Evolutionary conservation across 2,329 filamentous ascomycete species (phyloP).

Genomic region (Aspergillus sp.): DNA sequence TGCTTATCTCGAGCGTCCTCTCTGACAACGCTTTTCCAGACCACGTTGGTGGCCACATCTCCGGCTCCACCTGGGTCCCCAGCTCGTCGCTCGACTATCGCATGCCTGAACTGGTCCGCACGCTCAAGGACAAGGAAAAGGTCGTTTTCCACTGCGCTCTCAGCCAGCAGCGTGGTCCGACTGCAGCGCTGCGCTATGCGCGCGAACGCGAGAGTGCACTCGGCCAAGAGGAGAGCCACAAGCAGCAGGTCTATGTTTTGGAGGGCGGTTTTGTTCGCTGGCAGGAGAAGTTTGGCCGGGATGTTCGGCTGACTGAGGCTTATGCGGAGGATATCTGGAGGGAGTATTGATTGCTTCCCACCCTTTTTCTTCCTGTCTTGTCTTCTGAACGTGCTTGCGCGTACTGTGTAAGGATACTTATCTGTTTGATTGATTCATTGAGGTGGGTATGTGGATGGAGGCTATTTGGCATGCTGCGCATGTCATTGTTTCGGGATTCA

Average conservation of each 20-base stretch:
- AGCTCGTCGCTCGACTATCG: conserved; percentile 62
- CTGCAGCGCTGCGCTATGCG: conserved; percentile 68
- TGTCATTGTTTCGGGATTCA: not conserved
- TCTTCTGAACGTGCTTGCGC: not conserved
- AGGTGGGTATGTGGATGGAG: no score
- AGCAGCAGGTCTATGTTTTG: conserved; percentile 71
- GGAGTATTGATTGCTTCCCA: conserved; percentile 31
- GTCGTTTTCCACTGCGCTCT: conserved; percentile 94
- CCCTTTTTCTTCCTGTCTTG: not conserved
- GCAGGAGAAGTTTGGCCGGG: conserved; percentile 72
- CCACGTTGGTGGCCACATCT: conserved; percentile 84
- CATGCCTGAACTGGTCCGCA: conserved; percentile 74
- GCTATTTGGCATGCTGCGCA: not conserved
- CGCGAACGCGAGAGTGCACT: conserved; percentile 53
- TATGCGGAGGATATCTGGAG: conserved; percentile 82
- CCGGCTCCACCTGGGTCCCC: conserved; percentile 66
- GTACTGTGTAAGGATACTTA: not conserved
- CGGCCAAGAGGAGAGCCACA: conserved; percentile 32
- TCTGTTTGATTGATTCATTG: not conserved
- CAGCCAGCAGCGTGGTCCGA: conserved; percentile 81
- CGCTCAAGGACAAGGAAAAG: conserved; percentile 64
- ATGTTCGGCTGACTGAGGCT: conserved; percentile 71
- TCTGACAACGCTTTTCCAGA: conserved; percentile 44
- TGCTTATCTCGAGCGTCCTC: no score
- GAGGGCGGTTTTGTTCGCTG: conserved; percentile 79